Percentiles rank a stretch among this genome's conserved stretches.
These are phyloP conservation scores for Fraxinus nigra DNA, from an alignment of 305 asterid genomes.

Conservation along the genomic window DNA sequence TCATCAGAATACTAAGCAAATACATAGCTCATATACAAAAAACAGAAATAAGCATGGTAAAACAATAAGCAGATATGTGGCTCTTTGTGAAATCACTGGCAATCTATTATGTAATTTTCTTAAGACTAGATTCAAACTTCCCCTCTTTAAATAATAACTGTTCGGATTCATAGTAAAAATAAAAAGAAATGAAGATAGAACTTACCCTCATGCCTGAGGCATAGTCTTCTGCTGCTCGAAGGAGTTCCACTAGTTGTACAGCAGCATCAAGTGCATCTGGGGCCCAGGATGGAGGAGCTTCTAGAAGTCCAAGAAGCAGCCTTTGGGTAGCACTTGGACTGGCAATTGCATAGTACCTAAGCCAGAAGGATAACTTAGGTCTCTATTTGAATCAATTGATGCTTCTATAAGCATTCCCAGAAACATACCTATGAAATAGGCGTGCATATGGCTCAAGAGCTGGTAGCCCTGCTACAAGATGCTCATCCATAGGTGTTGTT, in stretches of 20 bases:
- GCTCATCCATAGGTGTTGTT: conserved; percentile 98
- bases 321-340: conserved; percentile 99
- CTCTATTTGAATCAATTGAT: conserved; percentile 12
- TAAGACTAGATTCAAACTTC: neutral
- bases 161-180: neutral
- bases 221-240: conserved; percentile 98
- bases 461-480: conserved; percentile 96
- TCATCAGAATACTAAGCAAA: neutral
- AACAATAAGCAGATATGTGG: neutral
- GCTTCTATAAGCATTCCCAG: conserved; percentile 18
- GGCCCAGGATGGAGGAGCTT: conserved; percentile 99
- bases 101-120: neutral
- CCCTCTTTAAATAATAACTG: neutral
- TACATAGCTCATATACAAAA: neutral
- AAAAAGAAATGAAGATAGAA: conserved; percentile 5
- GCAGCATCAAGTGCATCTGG: conserved; percentile 99
- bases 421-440: conserved; percentile 74
- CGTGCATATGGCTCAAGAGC: conserved; percentile 99
- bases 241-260: conserved; percentile 96
- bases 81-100: conserved; percentile 12
- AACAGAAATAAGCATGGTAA: neutral
- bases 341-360: conserved; percentile 93
- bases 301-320: conserved; percentile 95
- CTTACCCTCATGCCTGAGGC: conserved; percentile 93
- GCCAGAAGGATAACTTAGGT: conserved; percentile 35